Percentiles rank a stretch among this genome's conserved stretches.
Evolutionary conservation across 257 asterid genomes (phyloP).

Genomic region (Solanum gandarillasii): DNA sequence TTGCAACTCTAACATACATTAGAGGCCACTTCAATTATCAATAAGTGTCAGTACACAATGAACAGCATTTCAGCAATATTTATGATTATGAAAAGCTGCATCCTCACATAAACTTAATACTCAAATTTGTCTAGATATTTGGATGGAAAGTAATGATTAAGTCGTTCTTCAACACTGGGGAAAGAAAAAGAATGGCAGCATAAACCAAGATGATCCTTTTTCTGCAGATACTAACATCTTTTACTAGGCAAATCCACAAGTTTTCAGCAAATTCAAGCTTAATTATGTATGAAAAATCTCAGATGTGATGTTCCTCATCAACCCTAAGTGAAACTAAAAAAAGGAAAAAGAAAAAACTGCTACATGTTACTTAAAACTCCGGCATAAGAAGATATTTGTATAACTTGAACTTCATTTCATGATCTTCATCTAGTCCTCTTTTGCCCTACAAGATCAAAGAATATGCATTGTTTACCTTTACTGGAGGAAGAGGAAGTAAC

Average conservation of each 20-base stretch:
- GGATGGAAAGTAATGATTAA: background rate
- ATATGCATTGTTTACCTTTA: conserved; percentile 23
- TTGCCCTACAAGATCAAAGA: conserved; percentile 54
- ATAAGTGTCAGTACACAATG: background rate
- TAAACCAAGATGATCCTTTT: background rate
- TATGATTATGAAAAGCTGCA: background rate
- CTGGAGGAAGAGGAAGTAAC: background rate
- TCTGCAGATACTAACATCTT: background rate
- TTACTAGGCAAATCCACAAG: background rate
- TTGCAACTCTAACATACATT: background rate
- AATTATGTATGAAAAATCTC: background rate
- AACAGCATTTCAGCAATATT: background rate
- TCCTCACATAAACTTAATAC: background rate
- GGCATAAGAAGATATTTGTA: conserved; percentile 5
- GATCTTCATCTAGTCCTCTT: conserved; percentile 56
- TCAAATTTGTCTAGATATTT: background rate
- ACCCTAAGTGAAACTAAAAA: background rate
- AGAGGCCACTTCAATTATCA: background rate
- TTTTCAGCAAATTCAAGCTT: background rate
- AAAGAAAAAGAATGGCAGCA: background rate
- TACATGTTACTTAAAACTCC: background rate
- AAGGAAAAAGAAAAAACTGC: background rate
- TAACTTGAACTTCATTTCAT: conserved; percentile 38
- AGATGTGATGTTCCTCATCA: background rate
- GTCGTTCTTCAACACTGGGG: background rate